These are phyloP conservation scores for Globisporangium recalcitrans DNA, from an alignment of 352 stramenopile genomes.

Conservation along the genomic window DNA sequence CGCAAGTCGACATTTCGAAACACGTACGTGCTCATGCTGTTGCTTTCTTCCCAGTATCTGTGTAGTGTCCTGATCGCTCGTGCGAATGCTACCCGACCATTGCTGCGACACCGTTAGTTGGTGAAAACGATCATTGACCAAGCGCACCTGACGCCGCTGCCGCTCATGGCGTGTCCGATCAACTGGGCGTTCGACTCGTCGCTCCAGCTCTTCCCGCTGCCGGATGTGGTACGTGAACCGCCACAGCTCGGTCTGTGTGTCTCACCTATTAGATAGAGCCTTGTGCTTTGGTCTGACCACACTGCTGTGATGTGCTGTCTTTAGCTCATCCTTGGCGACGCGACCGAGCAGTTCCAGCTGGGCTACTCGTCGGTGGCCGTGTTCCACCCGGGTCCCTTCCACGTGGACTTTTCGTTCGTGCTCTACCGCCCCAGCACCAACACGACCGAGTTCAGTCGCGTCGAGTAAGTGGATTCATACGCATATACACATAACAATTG, in stretches of 20 bases:
- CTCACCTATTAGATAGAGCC: neutral
- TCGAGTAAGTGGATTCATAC: conserved; percentile 35
- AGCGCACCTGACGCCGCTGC: conserved; percentile 89
- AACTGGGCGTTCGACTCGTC: conserved; percentile 93
- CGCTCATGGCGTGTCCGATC: conserved; percentile 85
- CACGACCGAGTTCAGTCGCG: conserved; percentile 78
- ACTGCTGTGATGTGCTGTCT: neutral
- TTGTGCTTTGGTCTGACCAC: neutral
- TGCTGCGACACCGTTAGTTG: conserved; percentile 34
- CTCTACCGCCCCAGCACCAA: conserved; percentile 82
- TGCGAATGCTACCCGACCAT: too few relatives aligned
- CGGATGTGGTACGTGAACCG: conserved; percentile 65
- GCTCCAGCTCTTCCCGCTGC: conserved; percentile 90
- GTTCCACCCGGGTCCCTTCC: conserved; percentile 78
- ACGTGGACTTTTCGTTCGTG: conserved; percentile 84
- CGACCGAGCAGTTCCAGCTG: conserved; percentile 78
- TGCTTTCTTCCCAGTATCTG: neutral
- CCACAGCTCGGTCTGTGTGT: neutral
- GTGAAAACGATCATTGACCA: conserved; percentile 90
- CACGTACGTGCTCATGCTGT: conserved; percentile 38
- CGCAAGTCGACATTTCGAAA: conserved; percentile 73
- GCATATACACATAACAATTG: neutral
- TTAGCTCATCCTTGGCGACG: conserved; percentile 73
- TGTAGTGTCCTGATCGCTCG: neutral
- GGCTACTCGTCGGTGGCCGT: conserved; percentile 77